Base-by-base conservation (phyloP, 2,329 filamentous ascomycete genomes). In the Phialemoniopsis sp. region DNA sequence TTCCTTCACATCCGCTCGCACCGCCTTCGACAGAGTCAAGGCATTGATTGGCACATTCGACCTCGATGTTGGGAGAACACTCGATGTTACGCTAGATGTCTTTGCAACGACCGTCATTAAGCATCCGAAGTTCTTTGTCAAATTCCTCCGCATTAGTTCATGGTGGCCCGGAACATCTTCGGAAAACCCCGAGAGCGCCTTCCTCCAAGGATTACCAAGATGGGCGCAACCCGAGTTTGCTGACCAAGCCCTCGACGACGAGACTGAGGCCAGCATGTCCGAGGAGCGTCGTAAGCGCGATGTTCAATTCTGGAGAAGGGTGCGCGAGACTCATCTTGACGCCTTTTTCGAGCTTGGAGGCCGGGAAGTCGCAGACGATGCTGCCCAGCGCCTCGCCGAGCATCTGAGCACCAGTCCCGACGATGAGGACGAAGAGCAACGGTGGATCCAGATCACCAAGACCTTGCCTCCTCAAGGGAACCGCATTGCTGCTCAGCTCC, bases 41-140 rank as follows among this genome's bases (percentile, higher is more conserved):
- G 91, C 87, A 13, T 77, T 98, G 52, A 95, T 98, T 48, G 93
- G 93, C 41, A 93, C 93, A 8, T 98, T 98, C 56, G 91, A 98
- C 61, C 75, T 98, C 46, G 93, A 98, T 58, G 93, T 96, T 29
- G 94, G 93, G 36, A 80, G 94, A 54, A 91, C 94, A 5, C 74
- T 98, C 10, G 93, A 98, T 59, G 89, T 97, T 16, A 94, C 89
- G 0, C 74, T 98, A 14, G 93, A 98, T 57, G 89, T 97, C 26
- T 95, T 95, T 56, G 93, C 93, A 2, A 89, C 90, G 12, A 85
- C 95, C 1, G 77, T 98, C 38, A 87, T 98, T 53, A 94, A 94
- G 56, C 89, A 95, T 49, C 89, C 85, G 58, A 82, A 85, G 26
- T 98, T 97, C 65, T 97, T 96, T 54, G 85, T 97, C 58, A 95